These are phyloP conservation scores for Chytriomyces sp. DNA, from an alignment of 192 early-diverging fungal species.

Conservation along the genomic window DNA sequence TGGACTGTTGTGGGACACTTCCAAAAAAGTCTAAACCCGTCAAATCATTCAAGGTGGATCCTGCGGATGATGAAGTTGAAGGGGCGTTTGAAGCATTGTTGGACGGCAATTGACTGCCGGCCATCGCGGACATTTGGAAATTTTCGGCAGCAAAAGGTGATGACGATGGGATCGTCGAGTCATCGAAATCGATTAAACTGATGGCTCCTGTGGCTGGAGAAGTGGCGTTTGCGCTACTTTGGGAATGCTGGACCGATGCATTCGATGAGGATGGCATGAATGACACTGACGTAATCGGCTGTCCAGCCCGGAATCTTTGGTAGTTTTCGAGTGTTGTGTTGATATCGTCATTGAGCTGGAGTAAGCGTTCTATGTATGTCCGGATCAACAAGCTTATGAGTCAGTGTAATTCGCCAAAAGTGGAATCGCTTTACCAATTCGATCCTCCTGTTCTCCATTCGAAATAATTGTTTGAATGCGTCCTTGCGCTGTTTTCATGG, in stretches of 20 bases:
- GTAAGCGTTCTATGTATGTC: constrained; percentile 59
- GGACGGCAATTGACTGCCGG: no score
- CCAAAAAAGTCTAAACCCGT: constrained; percentile 45
- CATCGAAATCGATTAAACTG: constrained; percentile 64
- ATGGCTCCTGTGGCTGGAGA: constrained; percentile 40
- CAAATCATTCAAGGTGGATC: constrained; percentile 40
- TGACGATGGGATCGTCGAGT: constrained; percentile 38
- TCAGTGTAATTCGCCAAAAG: constrained; percentile 8
- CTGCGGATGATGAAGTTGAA: constrained; percentile 10
- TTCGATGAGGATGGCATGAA: not conserved
- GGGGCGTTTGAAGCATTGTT: no score
- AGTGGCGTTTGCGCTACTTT: not conserved
- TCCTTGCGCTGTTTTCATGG: constrained; percentile 72
- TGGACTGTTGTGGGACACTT: not conserved
- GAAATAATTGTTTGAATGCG: constrained; percentile 76
- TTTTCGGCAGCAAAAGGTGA: constrained; percentile 15
- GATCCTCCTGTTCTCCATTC: constrained; percentile 74
- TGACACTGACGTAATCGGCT: constrained; percentile 28
- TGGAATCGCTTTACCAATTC: constrained; percentile 63
- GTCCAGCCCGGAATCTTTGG: constrained; percentile 56
- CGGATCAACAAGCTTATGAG: not conserved
- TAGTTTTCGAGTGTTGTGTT: constrained; percentile 80
- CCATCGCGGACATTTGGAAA: constrained; percentile 7
- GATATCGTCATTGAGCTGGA: constrained; percentile 77
- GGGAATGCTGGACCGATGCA: not conserved